Base-by-base conservation (phyloP, 139 green algal species). In the Tetradesmus obliquus region DNA sequence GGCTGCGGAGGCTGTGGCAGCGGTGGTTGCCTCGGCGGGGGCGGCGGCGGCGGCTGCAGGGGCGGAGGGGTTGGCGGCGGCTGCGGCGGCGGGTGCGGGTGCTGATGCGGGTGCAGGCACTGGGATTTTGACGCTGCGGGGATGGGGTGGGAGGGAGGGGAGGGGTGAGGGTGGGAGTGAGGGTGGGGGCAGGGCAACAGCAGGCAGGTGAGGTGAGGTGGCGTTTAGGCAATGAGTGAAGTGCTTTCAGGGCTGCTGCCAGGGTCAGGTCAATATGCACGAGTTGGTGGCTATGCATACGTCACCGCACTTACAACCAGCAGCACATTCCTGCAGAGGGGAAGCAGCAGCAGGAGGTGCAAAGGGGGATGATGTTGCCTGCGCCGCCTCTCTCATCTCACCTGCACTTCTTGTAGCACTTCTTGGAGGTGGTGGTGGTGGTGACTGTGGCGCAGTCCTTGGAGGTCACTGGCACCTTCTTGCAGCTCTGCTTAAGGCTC, bases 401-500 rank as follows among this genome's bases (percentile, higher is more conserved):
- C 66, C 66, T 76, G 66, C 66, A 76, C 66, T 76, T 76, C 66
- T 76, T 76, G 66, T 24, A 76, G 66, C 66, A 76, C 66, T 76
- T 76, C 66, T 76, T n/a, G 15, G 66, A 24, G 10, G 66, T 76
- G 8, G 66, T 76, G 10, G 8, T n/a, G 17, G n/a, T 76, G 66
- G 66, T 76, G 9, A 76, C 15, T 2, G 66, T 76, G 15, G 66
- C 66, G 10, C 66, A 76, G 17, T 76, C 66, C 66, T 76, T 76
- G 66, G 0, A 24, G 8, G 13, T 76, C 0, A 24, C 17, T 3
- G 66, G 66, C 15, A 76, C 66, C 66, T 24, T 76, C 66, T 76
- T 76, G 66, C 66, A 76, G 15, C 2, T 6, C 66, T 76, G 15
- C 66, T 76, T n/a, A 1, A 76, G 66, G 15, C 17, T 24, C 66